phyloP scores from a whole-genome alignment of 306 rosid genomes.

The Cucurbita argyrosperma region DNA sequence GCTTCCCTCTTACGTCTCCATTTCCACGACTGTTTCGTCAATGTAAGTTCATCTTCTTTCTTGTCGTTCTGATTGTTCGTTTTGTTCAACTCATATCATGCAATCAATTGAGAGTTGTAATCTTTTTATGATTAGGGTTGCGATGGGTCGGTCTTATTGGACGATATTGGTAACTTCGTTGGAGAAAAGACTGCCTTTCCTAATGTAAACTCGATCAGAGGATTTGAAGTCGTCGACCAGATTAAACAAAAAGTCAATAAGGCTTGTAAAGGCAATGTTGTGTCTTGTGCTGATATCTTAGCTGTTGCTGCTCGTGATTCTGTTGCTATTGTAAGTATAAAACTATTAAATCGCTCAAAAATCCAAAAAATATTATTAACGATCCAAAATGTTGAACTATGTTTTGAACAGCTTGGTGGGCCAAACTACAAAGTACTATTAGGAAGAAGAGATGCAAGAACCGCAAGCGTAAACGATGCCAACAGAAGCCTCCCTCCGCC shows the following conservation, averaged over 20 bases:
- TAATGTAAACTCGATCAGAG: conserved; percentile 22
- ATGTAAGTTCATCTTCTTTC: neutral
- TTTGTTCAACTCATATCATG: neutral
- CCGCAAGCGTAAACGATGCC: conserved; percentile 10
- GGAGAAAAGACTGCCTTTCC: conserved; percentile 46
- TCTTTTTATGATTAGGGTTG: conserved; percentile 31
- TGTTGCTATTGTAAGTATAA: conserved; percentile 7
- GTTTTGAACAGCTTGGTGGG: conserved; percentile 10
- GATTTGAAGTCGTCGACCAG: conserved; percentile 15
- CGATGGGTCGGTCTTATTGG: conserved; percentile 51
- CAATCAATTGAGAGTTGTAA: neutral
- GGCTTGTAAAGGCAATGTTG: conserved; percentile 11
- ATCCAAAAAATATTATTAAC: no score
- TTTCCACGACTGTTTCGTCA: conserved; percentile 22
- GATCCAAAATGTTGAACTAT: no score
- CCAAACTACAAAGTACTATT: conserved; percentile 8
- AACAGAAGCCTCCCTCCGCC: conserved; percentile 17
- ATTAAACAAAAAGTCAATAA: conserved; percentile 11
- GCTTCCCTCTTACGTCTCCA: conserved; percentile 21
- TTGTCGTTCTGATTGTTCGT: neutral
- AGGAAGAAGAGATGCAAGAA: conserved; percentile 30
- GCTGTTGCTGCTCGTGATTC: conserved; percentile 33
- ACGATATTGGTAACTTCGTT: conserved; percentile 23
- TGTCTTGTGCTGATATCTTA: conserved; percentile 26
- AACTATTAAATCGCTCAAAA: no score